phyloP scores from a whole-genome alignment of 1,284 basidiomycete genomes.

The Cryptococcus sp. region DNA sequence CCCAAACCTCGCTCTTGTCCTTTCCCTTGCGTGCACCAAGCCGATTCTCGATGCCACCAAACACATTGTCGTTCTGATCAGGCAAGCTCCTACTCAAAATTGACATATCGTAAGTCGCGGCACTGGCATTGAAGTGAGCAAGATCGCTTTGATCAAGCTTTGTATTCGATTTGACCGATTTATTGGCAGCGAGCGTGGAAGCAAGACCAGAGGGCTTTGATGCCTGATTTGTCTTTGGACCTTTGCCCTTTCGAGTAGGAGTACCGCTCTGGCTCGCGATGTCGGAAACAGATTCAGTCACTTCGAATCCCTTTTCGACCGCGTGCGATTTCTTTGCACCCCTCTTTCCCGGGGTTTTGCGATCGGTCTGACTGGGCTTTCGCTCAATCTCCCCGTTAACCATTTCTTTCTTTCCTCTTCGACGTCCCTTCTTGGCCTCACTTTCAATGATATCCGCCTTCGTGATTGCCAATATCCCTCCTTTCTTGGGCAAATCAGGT shows the following conservation, averaged over 20 bases:
- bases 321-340: not conserved
- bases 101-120: constrained; percentile 11
- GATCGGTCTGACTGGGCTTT: not conserved
- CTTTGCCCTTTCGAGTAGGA: no score
- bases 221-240: no score
- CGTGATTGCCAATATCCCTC: constrained; percentile 13
- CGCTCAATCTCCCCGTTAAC: not conserved
- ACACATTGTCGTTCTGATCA: not conserved
- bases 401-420: constrained; percentile 2
- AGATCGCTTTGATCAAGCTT: no score
- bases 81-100: constrained; percentile 24
- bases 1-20: constrained; percentile 26
- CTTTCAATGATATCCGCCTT: constrained; percentile 11
- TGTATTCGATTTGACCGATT: no score
- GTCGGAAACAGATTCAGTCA: no score
- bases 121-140: no score
- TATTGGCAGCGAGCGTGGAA: no score
- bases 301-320: not conserved
- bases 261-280: no score
- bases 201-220: no score
- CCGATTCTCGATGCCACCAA: not conserved
- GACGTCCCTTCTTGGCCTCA: not conserved
- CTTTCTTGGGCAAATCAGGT: not conserved
- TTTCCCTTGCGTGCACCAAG: constrained; percentile 10
- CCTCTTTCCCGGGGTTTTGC: constrained; percentile 3